A percentile compares a stretch with the other conserved stretches of the same genome.
Evolutionary conservation across 2,329 filamentous ascomycete genomes (phyloP).

Genomic region (Pseudogymnoascus sp.): DNA sequence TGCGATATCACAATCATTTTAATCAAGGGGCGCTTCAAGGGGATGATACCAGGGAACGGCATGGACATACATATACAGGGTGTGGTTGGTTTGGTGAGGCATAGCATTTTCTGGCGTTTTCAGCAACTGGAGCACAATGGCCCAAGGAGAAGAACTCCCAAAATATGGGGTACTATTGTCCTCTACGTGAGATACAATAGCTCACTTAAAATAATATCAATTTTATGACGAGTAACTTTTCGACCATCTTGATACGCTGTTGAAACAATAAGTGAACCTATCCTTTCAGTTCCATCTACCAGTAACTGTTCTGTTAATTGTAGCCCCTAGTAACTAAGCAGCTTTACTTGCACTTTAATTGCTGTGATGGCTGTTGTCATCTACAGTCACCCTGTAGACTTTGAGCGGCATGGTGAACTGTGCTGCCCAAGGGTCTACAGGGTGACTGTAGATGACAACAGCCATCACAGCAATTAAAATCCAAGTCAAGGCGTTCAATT

Average conservation of each 20-base stretch:
- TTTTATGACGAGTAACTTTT: conserved; percentile 1
- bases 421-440: too few relatives aligned
- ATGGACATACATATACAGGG: background rate
- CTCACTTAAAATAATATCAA: conserved; percentile 2
- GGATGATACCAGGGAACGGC: background rate
- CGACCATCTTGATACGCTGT: background rate
- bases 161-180: background rate
- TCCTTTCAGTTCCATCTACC: too few relatives aligned
- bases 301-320: too few relatives aligned
- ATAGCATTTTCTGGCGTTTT: conserved; percentile 1
- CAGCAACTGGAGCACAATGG: background rate
- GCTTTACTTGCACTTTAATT: too few relatives aligned
- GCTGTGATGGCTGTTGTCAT: too few relatives aligned
- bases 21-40: background rate
- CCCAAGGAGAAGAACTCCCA: background rate
- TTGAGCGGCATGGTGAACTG: too few relatives aligned
- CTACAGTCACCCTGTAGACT: too few relatives aligned
- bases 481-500: too few relatives aligned
- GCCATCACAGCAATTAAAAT: too few relatives aligned
- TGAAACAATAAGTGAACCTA: too few relatives aligned
- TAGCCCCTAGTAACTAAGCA: too few relatives aligned
- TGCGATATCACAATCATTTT: conserved; percentile 7
- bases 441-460: too few relatives aligned
- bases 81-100: background rate
- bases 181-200: background rate